Evolutionary conservation across 2,329 filamentous ascomycete species (phyloP), one percentile per base, ranked within the genome.

Genomic region (Fusarium nanum): DNA sequence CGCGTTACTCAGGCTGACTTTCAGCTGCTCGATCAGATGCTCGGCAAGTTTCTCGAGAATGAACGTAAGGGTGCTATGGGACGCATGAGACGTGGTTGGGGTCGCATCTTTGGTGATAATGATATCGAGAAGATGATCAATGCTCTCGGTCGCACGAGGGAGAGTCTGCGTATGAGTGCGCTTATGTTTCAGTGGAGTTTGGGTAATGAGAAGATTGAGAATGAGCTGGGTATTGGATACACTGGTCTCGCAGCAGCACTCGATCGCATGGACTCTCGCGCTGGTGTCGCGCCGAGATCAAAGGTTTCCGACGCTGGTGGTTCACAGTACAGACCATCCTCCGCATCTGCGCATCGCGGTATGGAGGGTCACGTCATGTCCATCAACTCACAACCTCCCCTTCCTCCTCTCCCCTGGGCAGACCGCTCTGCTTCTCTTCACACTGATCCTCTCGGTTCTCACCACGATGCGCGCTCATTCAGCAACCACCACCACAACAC

Each of bases 141-240:
- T 5, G 87, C 86, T 13, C 81, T 92, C 11, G 81, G 80, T 12
- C 87, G 84, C 76, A 89, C 86, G 14, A 84, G 87, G 12, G 89
- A 91, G 70, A 85, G 87, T 4, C 78, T 92, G 50, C 86, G 85
- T 71, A 88, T 91, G 83, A 90, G 88, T 73, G 86, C 88, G 10
- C 82, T 89, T 46, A 85, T 90, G 72, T 88, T 92, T 77, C 86
- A 90, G 70, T 92, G 89, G 88, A 88, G 86, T 22, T 81, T 91
- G 6, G 88, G 88, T 11, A 83, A 83, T 30, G 83, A 83, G 22
- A 87, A 85, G 75, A 85, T 87, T 18, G 88, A 91, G 69, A 85
- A 85, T 18, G 84, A 88, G 14, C 84, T 88, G 44, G 88, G 89
- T 20, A 90, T 91, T 47, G 90, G 90, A 45, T 92, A 91, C 74